A percentile compares a stretch with the other conserved stretches of the same genome.
phyloP scores from a whole-genome alignment of 352 stramenopile species.

The Globisporangium abappressorium region DNA sequence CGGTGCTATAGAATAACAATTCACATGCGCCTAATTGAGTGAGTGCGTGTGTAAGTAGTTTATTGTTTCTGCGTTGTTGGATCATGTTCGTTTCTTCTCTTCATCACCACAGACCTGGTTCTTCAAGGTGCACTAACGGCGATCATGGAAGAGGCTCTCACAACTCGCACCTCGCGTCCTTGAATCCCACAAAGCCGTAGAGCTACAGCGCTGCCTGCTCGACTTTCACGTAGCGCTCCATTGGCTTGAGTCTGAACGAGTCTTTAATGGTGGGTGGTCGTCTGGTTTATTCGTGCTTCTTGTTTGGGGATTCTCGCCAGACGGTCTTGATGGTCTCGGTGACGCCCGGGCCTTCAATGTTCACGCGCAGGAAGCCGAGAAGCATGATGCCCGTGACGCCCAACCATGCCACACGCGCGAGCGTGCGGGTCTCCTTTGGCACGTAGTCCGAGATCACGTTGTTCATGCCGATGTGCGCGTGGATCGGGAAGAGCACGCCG shows the following conservation, averaged over 20 bases:
- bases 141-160: not conserved
- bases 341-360: conserved; percentile 78
- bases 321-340: conserved; percentile 87
- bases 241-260: no score
- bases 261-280: no score
- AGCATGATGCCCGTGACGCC: conserved; percentile 78
- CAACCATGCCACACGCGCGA: conserved; percentile 64
- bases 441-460: conserved; percentile 94
- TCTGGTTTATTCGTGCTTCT: conserved; percentile 37
- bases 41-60: not conserved
- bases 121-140: not conserved
- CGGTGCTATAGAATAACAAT: not conserved
- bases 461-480: conserved; percentile 94
- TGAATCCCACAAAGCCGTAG: not conserved
- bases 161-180: not conserved
- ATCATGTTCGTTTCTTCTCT: not conserved
- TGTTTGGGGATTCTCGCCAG: conserved; percentile 76
- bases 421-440: conserved; percentile 67
- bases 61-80: conserved; percentile 3
- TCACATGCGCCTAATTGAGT: not conserved
- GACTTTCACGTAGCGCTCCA: not conserved
- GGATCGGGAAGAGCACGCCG: conserved; percentile 80
- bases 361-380: conserved; percentile 80
- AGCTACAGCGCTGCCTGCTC: not conserved
- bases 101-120: not conserved